phyloP scores from a whole-genome alignment of 495 filamentous ascomycete genomes.

The Rostrohypoxylon terebratum region DNA sequence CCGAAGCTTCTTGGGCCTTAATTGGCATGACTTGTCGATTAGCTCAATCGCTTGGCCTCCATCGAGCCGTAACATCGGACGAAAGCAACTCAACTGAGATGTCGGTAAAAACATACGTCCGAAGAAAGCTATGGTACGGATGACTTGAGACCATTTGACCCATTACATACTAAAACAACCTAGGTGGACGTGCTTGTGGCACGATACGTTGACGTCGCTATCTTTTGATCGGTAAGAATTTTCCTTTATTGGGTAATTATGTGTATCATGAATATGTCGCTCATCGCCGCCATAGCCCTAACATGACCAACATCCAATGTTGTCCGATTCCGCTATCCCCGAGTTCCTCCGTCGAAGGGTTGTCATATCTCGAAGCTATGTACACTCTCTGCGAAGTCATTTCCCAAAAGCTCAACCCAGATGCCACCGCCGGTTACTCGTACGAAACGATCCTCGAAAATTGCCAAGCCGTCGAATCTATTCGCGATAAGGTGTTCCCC shows the following conservation, averaged over 20 bases:
- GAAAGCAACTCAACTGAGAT: slow-evolving; percentile 50
- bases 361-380: slow-evolving; percentile 67
- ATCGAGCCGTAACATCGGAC: slow-evolving; percentile 57
- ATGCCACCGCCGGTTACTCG: slow-evolving; percentile 57
- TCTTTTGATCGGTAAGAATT: slow-evolving; percentile 65
- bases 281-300: slow-evolving; percentile 48
- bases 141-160: background rate
- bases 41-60: slow-evolving; percentile 66
- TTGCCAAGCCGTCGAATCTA: slow-evolving; percentile 60
- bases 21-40: slow-evolving; percentile 66
- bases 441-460: slow-evolving; percentile 63
- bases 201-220: slow-evolving; percentile 66
- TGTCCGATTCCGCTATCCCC: slow-evolving; percentile 61
- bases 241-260: background rate
- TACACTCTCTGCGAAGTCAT: slow-evolving; percentile 65
- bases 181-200: slow-evolving; percentile 69
- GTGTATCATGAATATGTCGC: background rate
- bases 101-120: slow-evolving; percentile 57
- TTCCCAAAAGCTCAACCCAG: slow-evolving; percentile 63
- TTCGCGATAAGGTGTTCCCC: slow-evolving; percentile 57
- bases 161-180: slow-evolving; percentile 16
- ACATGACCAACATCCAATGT: slow-evolving; percentile 63
- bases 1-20: slow-evolving; percentile 68
- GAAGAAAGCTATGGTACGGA: slow-evolving; percentile 59
- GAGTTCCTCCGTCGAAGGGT: slow-evolving; percentile 57